A percentile compares a stretch with the other conserved stretches of the same genome.
phyloP scores from a whole-genome alignment of 2,329 filamentous ascomycete species.

The Cladosporium phlei region DNA sequence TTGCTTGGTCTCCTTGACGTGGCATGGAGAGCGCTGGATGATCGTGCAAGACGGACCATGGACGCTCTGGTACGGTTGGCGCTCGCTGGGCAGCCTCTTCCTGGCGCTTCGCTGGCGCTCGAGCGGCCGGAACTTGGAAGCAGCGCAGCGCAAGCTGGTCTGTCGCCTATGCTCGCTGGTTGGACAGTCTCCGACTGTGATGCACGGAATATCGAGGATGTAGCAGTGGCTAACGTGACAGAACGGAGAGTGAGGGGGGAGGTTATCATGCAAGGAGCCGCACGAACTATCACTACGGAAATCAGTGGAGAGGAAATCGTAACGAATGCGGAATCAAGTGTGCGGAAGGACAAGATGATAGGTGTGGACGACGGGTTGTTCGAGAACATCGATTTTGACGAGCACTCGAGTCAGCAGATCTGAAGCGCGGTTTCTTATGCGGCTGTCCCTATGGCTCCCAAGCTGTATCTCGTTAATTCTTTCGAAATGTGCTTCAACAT shows the following conservation, averaged over 20 bases:
- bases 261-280: background rate
- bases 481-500: background rate
- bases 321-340: background rate
- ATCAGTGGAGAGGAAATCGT: background rate
- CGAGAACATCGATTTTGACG: background rate
- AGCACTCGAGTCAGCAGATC: background rate
- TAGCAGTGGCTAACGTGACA: background rate
- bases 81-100: background rate
- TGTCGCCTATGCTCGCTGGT: background rate
- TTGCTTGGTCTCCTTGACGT: no score
- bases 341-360: background rate
- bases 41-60: background rate
- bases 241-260: background rate
- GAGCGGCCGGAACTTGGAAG: background rate
- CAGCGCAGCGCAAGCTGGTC: background rate
- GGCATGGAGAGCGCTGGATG: slow-evolving; percentile 5
- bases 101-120: background rate
- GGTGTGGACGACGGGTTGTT: background rate
- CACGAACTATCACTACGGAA: background rate
- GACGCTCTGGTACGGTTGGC: background rate
- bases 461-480: background rate
- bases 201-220: background rate
- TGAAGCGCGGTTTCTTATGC: background rate
- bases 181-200: background rate
- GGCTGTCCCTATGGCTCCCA: background rate